Percentiles rank a stretch among this genome's conserved stretches.
Conservation (phyloP, 768 basidiomycete genomes). For the Suillus clintonianus region DNA sequence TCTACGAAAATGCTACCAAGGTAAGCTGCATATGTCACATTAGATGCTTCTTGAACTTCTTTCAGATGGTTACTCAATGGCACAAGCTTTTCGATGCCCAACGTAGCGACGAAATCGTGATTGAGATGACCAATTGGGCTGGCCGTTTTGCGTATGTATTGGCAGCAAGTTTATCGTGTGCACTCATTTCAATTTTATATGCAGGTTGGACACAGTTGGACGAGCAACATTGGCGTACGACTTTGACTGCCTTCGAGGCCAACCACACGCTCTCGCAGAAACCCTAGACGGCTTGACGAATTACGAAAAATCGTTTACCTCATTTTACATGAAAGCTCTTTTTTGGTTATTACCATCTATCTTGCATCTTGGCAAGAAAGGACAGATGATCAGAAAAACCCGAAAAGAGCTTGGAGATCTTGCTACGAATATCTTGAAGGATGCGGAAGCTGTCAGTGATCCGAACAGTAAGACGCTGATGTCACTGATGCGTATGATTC, state of each 20-base stretch:
- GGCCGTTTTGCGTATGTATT: conserved; percentile 59
- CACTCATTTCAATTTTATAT: conserved; percentile 1
- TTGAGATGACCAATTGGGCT: conserved; percentile 61
- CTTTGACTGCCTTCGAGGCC: conserved; percentile 55
- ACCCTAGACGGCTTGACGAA: conserved; percentile 63
- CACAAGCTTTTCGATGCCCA: conserved; percentile 44
- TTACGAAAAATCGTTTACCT: conserved; percentile 54
- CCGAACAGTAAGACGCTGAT: conserved; percentile 49
- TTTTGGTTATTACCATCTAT: conserved; percentile 63
- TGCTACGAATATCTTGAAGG: conserved; percentile 53
- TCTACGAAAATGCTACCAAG: conserved; percentile 57
- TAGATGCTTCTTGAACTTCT: conserved; percentile 7
- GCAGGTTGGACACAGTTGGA: conserved; percentile 59
- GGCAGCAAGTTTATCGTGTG: not conserved
- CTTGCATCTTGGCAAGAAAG: conserved; percentile 56
- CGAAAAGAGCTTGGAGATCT: conserved; percentile 56
- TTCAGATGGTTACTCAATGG: conserved; percentile 52
- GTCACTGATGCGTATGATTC: conserved; percentile 51
- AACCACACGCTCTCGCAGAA: conserved; percentile 48
- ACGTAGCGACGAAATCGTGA: conserved; percentile 40
- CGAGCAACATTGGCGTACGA: conserved; percentile 66
- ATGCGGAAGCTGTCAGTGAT: conserved; percentile 50
- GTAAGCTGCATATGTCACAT: conserved; percentile 8
- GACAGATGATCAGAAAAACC: conserved; percentile 55
- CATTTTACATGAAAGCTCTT: conserved; percentile 65